phyloP scores from a whole-genome alignment of 1,284 basidiomycete species.

The Rhodotorula sp. region DNA sequence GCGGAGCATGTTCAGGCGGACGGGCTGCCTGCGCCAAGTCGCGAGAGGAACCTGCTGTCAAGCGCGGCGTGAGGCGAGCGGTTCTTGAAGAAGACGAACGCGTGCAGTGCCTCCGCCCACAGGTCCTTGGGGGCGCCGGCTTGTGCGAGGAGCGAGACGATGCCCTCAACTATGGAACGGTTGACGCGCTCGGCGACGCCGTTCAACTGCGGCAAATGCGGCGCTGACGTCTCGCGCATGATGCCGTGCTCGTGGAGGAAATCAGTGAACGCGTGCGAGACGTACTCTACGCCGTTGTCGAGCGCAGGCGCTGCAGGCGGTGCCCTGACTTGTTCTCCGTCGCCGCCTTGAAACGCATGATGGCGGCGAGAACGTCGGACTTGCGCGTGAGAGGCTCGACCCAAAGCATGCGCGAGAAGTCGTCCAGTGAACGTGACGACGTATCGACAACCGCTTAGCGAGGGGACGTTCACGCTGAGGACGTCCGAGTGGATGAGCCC shows the following conservation, averaged over 20 bases:
- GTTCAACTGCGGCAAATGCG: conserved; percentile 52
- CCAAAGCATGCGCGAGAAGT: conserved; percentile 44
- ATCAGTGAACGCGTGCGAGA: no score
- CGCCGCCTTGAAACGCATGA: conserved; percentile 46
- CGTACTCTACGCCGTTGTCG: conserved; percentile 49
- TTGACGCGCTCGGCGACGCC: conserved; percentile 18
- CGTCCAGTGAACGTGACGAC: conserved; percentile 53
- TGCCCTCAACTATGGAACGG: conserved; percentile 1
- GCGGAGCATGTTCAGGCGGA: conserved; percentile 48
- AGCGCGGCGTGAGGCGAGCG: conserved; percentile 46
- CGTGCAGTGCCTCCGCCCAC: no score
- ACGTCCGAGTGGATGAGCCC: conserved; percentile 52
- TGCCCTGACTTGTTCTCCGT: no score
- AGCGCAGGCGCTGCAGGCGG: conserved; percentile 48
- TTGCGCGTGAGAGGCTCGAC: conserved; percentile 49
- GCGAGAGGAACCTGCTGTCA: conserved; percentile 48
- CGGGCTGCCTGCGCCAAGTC: conserved; percentile 44
- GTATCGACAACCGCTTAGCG: conserved; percentile 48
- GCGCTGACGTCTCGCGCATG: conserved; percentile 33
- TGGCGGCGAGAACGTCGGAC: conserved; percentile 48
- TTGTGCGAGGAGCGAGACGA: conserved; percentile 38
- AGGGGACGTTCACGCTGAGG: conserved; percentile 48
- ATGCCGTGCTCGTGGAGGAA: no score
- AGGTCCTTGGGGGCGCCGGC: no score
- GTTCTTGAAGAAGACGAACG: conserved; percentile 51